phyloP scores from a whole-genome alignment of 768 basidiomycete genomes.

The Neoboletus subvelutipes region DNA sequence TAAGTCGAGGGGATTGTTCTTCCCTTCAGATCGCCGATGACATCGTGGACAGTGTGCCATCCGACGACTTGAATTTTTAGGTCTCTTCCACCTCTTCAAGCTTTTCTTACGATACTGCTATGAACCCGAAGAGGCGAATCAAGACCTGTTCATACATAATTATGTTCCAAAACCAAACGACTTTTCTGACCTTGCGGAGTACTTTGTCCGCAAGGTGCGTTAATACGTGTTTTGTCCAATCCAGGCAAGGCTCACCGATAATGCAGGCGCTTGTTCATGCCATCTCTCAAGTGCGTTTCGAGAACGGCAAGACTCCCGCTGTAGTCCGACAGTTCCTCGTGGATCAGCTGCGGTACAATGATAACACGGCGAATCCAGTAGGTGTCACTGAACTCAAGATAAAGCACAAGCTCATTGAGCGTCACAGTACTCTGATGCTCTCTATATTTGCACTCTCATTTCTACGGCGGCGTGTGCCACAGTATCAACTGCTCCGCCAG shows the following conservation, averaged over 20 bases:
- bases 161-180: conserved; percentile 96
- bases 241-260: conserved; percentile 5
- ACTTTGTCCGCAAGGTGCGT: conserved; percentile 89
- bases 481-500: conserved; percentile 73
- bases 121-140: conserved; percentile 76
- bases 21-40: conserved; percentile 12
- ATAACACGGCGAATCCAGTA: conserved; percentile 89
- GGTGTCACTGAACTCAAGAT: conserved; percentile 29
- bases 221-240: neutral
- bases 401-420: conserved; percentile 1
- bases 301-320: conserved; percentile 81
- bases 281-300: conserved; percentile 83
- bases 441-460: conserved; percentile 86
- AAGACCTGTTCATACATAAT: conserved; percentile 81
- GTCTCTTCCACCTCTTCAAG: conserved; percentile 94
- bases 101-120: conserved; percentile 90
- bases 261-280: conserved; percentile 73
- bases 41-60: conserved; percentile 67
- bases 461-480: conserved; percentile 78
- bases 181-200: conserved; percentile 87
- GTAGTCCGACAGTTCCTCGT: conserved; percentile 87
- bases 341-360: conserved; percentile 92
- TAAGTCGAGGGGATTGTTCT: conserved; percentile 38
- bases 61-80: conserved; percentile 79
- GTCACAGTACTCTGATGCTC: conserved; percentile 81